Evolutionary conservation across 106 monocot species (phyloP).

Genomic region (Dendrobium catenatum): DNA sequence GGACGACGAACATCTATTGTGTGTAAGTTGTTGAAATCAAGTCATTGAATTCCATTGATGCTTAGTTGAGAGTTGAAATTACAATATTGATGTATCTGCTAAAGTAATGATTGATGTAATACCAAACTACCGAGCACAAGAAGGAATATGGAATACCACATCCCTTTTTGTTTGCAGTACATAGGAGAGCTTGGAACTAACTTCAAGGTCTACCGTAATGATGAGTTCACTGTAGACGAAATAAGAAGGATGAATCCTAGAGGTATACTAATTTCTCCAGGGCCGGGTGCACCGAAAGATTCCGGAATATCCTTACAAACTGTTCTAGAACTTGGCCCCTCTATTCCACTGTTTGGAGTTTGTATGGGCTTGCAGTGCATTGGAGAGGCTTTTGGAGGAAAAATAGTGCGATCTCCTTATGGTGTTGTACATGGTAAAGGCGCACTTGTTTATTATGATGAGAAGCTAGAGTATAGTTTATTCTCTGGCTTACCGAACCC

Average conservation of each 20-base stretch:
- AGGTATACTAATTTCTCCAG: conserved; percentile 89
- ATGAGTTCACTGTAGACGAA: too few species aligned
- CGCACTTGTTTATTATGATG: conserved; percentile 75
- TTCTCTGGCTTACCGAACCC: conserved; percentile 79
- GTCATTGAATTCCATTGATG: too few species aligned
- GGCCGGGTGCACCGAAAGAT: conserved; percentile 88
- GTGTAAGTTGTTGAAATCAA: too few species aligned
- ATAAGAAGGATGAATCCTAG: conserved; percentile 59
- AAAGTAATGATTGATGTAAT: too few species aligned
- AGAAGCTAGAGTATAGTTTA: conserved; percentile 50
- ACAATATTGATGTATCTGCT: too few species aligned
- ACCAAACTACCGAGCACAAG: too few species aligned
- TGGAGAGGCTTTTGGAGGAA: conserved; percentile 98
- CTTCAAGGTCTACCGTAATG: too few species aligned
- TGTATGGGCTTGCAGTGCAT: conserved; percentile 99
- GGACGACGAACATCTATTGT: too few species aligned
- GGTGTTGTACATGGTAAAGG: conserved; percentile 93
- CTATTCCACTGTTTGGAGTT: conserved; percentile 88
- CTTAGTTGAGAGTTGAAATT: too few species aligned
- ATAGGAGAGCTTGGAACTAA: too few species aligned
- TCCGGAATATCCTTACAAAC: conserved; percentile 93
- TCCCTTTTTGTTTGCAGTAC: too few species aligned
- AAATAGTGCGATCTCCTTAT: conserved; percentile 87
- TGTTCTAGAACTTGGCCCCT: conserved; percentile 85
- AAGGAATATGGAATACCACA: too few species aligned